Base-by-base conservation (phyloP, 768 basidiomycete genomes). In the Phaffia tasmanica region DNA sequence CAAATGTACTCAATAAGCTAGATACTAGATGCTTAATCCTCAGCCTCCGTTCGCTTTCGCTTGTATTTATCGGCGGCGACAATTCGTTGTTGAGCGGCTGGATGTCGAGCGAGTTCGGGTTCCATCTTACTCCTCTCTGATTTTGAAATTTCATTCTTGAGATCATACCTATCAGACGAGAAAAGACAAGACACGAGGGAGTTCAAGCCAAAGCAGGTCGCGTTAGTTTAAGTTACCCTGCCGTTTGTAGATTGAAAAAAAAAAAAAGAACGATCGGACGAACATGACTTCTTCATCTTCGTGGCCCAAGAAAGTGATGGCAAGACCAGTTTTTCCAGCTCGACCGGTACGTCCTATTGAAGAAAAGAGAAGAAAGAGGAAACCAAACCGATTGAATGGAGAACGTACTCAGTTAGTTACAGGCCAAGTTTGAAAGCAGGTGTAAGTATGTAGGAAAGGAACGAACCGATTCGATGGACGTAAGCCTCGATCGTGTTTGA, bases 71-170 rank as follows among this genome's bases (percentile, higher is more conserved):
- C 66, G n/a, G 66, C 66, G 1, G 53, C 63, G 53, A 51, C 63
- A 51, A 51, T 46, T 49, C 66, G 48, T 19, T 91, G 88, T 76
- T 90, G 89, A 6, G 93, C 91, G 0, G 90, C 79, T 73, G 92
- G 90, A 75, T 98, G 94, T 72, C 87, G 86, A 16, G 88, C 90
- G 64, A 98, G 79, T 74, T 98, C 93, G 7, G 81, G 76, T 9
- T 93, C 82, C 64, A 95, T 86, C 75, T 92, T 92, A 15, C 87
- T 89, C 70, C 91, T 86, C 0, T 92, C 91, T 70, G 87, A 89
- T 81, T 97, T 97, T 21, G 86, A 85, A 71, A 94, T 92, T 78
- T 97, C 92, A 88, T 91, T 86, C 80, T 87, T 94, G 72, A 98
- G 83, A 76, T 98, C 93, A 81, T 93, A 92, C 85, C 88, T 91